These are phyloP conservation scores for Mangifera indica DNA, from an alignment of 345 rosid species.

Conservation along the genomic window DNA sequence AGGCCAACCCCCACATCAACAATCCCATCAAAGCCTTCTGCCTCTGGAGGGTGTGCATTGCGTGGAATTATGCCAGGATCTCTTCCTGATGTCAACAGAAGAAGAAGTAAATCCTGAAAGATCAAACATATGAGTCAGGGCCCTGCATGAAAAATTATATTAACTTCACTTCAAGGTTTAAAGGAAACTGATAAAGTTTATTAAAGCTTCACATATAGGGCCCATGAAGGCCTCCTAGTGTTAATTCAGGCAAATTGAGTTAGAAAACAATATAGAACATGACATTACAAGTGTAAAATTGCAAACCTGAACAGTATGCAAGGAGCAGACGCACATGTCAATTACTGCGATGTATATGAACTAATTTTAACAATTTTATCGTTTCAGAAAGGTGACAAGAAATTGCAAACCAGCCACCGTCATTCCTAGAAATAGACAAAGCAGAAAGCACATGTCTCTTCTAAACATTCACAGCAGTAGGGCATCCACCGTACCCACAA, in stretches of 20 bases:
- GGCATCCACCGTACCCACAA: not conserved
- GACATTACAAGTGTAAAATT: not conserved
- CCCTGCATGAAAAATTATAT: not conserved
- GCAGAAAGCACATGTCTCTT: not conserved
- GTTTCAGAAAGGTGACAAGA: not conserved
- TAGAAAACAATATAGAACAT: not conserved
- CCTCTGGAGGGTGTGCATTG: conserved; percentile 96
- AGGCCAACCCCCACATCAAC: conserved; percentile 61
- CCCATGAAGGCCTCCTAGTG: not conserved
- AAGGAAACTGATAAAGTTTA: not conserved
- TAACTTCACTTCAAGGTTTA: conserved; percentile 1
- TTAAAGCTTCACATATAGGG: not conserved
- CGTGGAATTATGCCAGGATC: conserved; percentile 98
- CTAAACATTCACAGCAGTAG: conserved; percentile 4
- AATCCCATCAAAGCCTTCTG: conserved; percentile 63
- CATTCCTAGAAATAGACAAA: not conserved
- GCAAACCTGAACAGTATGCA: not conserved
- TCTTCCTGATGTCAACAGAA: conserved; percentile 89
- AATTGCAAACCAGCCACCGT: not conserved
- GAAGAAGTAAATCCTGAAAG: conserved; percentile 76
- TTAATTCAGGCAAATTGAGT: not conserved
- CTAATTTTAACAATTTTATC: not conserved
- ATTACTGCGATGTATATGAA: not conserved
- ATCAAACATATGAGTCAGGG: conserved; percentile 17
- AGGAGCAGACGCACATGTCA: not conserved